These are phyloP conservation scores for Plasmodium vivax DNA, from an alignment of 169 alveolate species.

Conservation along the genomic window DNA sequence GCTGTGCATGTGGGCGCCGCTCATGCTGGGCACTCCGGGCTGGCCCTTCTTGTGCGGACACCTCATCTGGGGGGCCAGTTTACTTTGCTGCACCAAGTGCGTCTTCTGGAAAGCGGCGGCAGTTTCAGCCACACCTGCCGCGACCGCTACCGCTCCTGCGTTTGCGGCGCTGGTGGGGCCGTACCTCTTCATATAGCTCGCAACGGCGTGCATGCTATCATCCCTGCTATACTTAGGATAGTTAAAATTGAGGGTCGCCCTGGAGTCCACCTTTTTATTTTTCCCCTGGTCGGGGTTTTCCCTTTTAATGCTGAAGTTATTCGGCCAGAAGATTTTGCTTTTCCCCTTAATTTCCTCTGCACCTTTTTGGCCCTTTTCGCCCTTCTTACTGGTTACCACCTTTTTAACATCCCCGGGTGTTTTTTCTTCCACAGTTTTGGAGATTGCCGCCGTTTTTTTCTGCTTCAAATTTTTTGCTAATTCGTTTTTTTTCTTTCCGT, in stretches of 20 bases:
- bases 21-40: not conserved
- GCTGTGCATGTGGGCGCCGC: not conserved
- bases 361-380: not conserved
- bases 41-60: not conserved
- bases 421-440: not conserved
- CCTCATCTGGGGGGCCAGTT: not conserved
- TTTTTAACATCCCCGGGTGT: not conserved
- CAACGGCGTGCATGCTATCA: not conserved
- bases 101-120: not conserved
- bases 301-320: not conserved
- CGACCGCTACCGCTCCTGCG: not conserved
- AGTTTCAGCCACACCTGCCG: not conserved
- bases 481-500: constrained; percentile 20
- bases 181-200: not conserved
- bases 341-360: not conserved
- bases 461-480: not conserved
- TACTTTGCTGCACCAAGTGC: not conserved
- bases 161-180: not conserved
- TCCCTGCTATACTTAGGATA: not conserved
- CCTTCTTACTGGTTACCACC: constrained; percentile 1
- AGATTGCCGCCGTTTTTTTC: not conserved
- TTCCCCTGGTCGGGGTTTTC: not conserved
- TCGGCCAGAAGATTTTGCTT: not conserved
- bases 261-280: not conserved
- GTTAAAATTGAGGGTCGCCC: not conserved